Base-by-base conservation (phyloP, 73 alveolate species). In the Paramecium biaurelia region DNA sequence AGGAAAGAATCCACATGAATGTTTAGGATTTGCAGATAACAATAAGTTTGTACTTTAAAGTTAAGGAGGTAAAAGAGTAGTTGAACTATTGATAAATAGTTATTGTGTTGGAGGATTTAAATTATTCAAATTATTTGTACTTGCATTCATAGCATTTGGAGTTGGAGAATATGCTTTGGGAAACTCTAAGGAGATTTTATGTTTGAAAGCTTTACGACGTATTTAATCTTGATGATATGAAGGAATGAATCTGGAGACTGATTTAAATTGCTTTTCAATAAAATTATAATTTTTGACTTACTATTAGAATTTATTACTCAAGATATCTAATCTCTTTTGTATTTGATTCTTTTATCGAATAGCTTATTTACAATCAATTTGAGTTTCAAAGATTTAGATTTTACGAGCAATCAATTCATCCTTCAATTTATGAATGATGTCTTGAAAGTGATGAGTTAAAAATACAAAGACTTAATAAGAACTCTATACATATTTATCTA, bases 341-440 rank as follows among this genome's bases (percentile, higher is more conserved):
- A 63, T 43, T 21, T 10, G 21, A 11, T 20, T 23, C 6, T 79
- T 79, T 20, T 38, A 23, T 24, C 72, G 5, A 23, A 23, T 20
- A 26, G 90, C 70, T 42, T 42, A 12, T 45, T 79, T 79, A 14
- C 90, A 43, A 47, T 79, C 90, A 3, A 79, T 79, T 79, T 79
- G 10, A 20, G 90, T 42, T 47, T 79, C 90, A 21, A 21, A 79
- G 1, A 79, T 18, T 21, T 79, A 47, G 18, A 79, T 79, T 79
- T 79, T 79, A 15, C 90, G 47, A 37, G 76, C 42, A 23, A 79
- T 47, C n/a, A 41, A 45, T 45, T 79, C 90, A 23, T 79, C 90
- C 47, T 79, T 79, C 11, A 79, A 47, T 30, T 79, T 45, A 23
- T 24, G 70, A 20, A 79, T 79, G 2, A 79, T 45, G 1, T 45